Base-by-base conservation (phyloP, 768 basidiomycete species). In the Russula virescens region DNA sequence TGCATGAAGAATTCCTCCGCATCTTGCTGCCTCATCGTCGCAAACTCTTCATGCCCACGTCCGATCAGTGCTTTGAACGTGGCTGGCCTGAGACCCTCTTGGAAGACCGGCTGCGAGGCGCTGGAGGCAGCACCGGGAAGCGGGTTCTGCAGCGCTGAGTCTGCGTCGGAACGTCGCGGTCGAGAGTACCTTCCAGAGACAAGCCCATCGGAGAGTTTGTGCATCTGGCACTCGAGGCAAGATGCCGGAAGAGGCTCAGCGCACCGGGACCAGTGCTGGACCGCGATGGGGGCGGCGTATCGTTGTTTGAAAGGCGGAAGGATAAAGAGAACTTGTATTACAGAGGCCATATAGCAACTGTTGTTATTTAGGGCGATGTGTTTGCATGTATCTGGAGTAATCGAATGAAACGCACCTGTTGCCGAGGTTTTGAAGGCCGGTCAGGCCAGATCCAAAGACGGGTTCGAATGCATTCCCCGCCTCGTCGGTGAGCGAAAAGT, bases 11-110 rank as follows among this genome's bases (percentile, higher is more conserved):
- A 99, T 74, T 98, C 96, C 70, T 96, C 94, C 6, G 89, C 40
- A 98, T 99, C 97, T 71, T 98, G 97, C 74, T 99, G 96, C 56
- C 84, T 81, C 72, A 98, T 98, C n/a, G n/a, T 98, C 40, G 89
- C 79, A 69, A 98, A 98, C 75, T 98, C 97, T 34, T 83, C 83
- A 69, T 98, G 97, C 1, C 92, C 94, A 67, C 89, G 91, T 2
- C 96, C 96, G 40, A 98, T 83, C 11, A 98, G 81, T 5, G 85
- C 77, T 74, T 98, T 98, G 79, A 98, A 93, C 66, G 83, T 84
- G 1, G 79, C 78, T 0, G 96, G 97, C 47, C 83, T 82, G 46
- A 99, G 73, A 0, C 97, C 97, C 25, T 82, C 83, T 71, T 98
- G 96, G 77, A 91, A 94, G 5, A 82, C 78, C 0, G 83, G 56